Conservation (phyloP, 495 filamentous ascomycete genomes). For the Halenospora varia region DNA sequence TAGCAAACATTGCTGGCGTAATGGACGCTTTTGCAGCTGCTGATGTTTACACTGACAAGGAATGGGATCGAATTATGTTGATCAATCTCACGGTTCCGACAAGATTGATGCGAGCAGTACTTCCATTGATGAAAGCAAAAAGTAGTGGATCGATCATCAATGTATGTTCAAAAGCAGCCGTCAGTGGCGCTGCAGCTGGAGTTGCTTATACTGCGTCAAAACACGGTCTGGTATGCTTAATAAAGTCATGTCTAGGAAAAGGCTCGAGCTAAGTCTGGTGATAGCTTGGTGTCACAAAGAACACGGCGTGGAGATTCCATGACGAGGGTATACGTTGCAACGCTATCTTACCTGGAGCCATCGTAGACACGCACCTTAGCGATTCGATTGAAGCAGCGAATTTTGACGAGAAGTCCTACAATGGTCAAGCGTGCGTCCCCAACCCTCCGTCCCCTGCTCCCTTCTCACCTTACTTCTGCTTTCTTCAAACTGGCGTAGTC, state of each 20-base stretch:
- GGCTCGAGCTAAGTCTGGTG: background rate
- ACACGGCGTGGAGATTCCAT: constrained; percentile 39
- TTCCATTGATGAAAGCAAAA: constrained; percentile 32
- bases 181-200: constrained; percentile 34
- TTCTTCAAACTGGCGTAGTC: too few species aligned
- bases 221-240: constrained; percentile 27
- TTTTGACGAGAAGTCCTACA: constrained; percentile 9
- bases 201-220: constrained; percentile 38
- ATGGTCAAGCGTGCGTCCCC: constrained; percentile 4
- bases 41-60: constrained; percentile 27
- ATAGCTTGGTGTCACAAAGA: constrained; percentile 37
- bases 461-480: too few species aligned
- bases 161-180: constrained; percentile 34
- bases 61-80: constrained; percentile 32
- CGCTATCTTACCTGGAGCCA: constrained; percentile 26
- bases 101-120: constrained; percentile 34
- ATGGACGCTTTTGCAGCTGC: constrained; percentile 34
- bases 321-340: constrained; percentile 35
- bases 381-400: constrained; percentile 1
- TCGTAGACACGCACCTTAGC: constrained; percentile 7
- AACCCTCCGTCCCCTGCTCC: too few species aligned
- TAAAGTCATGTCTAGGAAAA: background rate
- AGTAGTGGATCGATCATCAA: constrained; percentile 37
- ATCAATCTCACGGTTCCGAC: constrained; percentile 36
- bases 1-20: constrained; percentile 38